phyloP scores from a whole-genome alignment of 1,284 basidiomycete genomes.

The Omphalotus olearius region DNA sequence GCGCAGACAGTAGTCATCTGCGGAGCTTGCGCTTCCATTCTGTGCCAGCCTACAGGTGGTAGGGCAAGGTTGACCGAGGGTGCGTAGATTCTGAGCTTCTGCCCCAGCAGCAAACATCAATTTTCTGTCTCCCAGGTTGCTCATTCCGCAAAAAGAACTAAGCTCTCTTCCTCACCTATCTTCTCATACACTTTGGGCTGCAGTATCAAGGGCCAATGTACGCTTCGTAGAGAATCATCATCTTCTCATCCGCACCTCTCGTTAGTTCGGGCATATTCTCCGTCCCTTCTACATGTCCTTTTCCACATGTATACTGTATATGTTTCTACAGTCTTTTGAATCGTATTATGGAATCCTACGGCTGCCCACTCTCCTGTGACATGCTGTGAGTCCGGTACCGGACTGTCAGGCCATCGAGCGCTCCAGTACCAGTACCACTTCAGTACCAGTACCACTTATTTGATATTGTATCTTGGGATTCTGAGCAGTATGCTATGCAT shows the following conservation, averaged over 20 bases:
- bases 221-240: neutral
- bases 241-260: neutral
- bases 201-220: neutral
- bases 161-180: slow-evolving; percentile 25
- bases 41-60: slow-evolving; percentile 99
- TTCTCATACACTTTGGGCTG: slow-evolving; percentile 11
- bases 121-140: slow-evolving; percentile 50
- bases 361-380: neutral
- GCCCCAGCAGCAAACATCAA: slow-evolving; percentile 5
- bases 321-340: neutral
- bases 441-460: too few species aligned
- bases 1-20: slow-evolving; percentile 93
- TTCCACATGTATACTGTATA: slow-evolving; percentile 1
- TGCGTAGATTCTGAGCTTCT: slow-evolving; percentile 37
- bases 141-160: slow-evolving; percentile 88
- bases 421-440: too few species aligned
- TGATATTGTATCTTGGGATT: too few species aligned
- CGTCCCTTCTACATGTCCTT: neutral
- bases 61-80: slow-evolving; percentile 98
- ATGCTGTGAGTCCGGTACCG: too few species aligned
- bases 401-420: too few species aligned
- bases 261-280: neutral
- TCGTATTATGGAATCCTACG: slow-evolving; percentile 1
- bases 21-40: slow-evolving; percentile 89
- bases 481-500: too few species aligned